Evolutionary conservation across 2,329 filamentous ascomycete genomes (phyloP).

Genomic region (Madurella fahalii): DNA sequence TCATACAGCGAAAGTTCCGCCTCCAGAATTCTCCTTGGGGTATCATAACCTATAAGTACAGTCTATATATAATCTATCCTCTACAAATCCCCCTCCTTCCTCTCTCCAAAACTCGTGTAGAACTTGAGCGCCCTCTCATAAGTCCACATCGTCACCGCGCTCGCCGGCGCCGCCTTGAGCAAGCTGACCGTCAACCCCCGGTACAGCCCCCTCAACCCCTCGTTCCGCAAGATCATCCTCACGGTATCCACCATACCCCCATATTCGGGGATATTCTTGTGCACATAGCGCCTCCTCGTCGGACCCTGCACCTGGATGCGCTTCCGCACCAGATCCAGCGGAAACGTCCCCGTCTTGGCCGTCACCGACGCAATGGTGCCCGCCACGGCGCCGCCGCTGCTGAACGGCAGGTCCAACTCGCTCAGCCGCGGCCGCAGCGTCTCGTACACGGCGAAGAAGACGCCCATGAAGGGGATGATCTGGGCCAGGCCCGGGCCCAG

Average conservation of each 20-base stretch:
- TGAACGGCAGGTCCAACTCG: slow-evolving; percentile 57
- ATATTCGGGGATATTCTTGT: slow-evolving; percentile 86
- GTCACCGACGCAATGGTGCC: slow-evolving; percentile 75
- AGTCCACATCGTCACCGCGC: slow-evolving; percentile 90
- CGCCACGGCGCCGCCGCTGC: slow-evolving; percentile 77
- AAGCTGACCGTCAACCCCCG: slow-evolving; percentile 83
- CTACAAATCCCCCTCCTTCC: slow-evolving; percentile 14
- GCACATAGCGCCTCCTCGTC: slow-evolving; percentile 71
- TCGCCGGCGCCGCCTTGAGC: slow-evolving; percentile 89
- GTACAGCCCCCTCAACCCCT: slow-evolving; percentile 80
- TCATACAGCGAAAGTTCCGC: too few species aligned
- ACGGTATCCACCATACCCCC: slow-evolving; percentile 64
- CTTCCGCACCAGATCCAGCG: slow-evolving; percentile 88
- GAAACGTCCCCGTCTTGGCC: slow-evolving; percentile 88
- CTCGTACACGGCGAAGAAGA: slow-evolving; percentile 93
- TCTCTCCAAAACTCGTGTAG: slow-evolving; percentile 42
- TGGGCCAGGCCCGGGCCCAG: slow-evolving; percentile 76
- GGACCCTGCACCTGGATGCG: slow-evolving; percentile 93
- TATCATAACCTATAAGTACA: slow-evolving; percentile 5
- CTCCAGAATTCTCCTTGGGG: background rate
- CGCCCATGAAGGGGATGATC: slow-evolving; percentile 93
- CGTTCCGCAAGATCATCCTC: slow-evolving; percentile 60
- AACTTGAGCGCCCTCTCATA: slow-evolving; percentile 72
- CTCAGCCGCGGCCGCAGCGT: slow-evolving; percentile 59
- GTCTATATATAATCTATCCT: slow-evolving; percentile 3